A percentile compares a stretch with the other conserved stretches of the same genome.
These are phyloP conservation scores for Penstemon barbatus DNA, from an alignment of 257 asterid species.

Conservation along the genomic window DNA sequence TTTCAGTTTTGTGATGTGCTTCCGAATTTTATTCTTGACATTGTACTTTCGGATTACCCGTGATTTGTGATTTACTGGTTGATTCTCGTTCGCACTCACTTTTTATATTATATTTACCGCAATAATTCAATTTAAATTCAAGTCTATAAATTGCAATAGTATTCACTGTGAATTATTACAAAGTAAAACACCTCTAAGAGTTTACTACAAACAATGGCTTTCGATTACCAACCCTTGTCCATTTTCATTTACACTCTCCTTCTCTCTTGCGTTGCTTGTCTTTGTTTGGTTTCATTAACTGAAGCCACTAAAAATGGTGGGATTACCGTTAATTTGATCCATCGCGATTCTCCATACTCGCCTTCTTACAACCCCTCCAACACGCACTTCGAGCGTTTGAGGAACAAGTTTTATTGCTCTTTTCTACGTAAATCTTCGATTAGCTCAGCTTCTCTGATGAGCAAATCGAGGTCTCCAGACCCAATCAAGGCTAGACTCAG, in stretches of 20 bases:
- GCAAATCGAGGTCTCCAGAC: neutral
- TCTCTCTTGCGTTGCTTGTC: neutral
- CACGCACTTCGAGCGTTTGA: slow-evolving; percentile 26
- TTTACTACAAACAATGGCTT: slow-evolving; percentile 15
- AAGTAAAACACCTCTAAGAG: neutral
- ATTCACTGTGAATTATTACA: neutral
- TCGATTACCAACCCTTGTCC: slow-evolving; percentile 12
- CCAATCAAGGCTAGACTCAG: neutral
- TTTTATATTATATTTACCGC: neutral
- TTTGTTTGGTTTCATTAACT: slow-evolving; percentile 7
- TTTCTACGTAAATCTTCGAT: slow-evolving; percentile 19
- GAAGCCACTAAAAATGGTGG: slow-evolving; percentile 24
- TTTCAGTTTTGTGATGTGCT: too few relatives aligned
- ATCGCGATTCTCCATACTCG: slow-evolving; percentile 37
- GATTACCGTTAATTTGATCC: slow-evolving; percentile 35
- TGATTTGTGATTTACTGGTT: too few relatives aligned
- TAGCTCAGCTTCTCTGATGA: neutral
- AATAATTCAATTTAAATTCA: slow-evolving; percentile 1
- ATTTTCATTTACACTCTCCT: neutral
- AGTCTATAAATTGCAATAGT: slow-evolving; percentile 7
- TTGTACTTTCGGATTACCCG: too few relatives aligned
- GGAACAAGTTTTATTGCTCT: slow-evolving; percentile 25
- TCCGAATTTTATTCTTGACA: too few relatives aligned
- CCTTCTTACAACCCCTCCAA: slow-evolving; percentile 30
- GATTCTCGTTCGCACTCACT: neutral